phyloP scores from a whole-genome alignment of 2,329 filamentous ascomycete species.

The Hymenoscyphus scutula region DNA sequence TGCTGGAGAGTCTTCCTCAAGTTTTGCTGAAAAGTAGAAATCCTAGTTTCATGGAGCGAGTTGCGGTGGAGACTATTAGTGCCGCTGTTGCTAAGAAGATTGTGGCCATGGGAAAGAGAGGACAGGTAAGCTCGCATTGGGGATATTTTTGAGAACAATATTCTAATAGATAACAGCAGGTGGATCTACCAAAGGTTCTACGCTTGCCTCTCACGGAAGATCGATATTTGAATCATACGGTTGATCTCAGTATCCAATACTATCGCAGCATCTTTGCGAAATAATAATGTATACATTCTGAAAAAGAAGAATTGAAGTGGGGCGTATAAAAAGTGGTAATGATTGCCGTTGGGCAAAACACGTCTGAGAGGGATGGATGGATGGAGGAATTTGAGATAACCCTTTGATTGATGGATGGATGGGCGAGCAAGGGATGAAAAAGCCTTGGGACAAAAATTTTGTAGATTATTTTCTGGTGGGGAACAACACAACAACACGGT shows the following conservation, averaged over 20 bases:
- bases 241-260: conserved; percentile 66
- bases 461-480: conserved; percentile 13
- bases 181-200: conserved; percentile 49
- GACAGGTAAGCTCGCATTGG: conserved; percentile 48
- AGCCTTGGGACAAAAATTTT: conserved; percentile 19
- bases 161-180: conserved; percentile 39
- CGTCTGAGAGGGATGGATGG: conserved; percentile 9
- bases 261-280: conserved; percentile 44
- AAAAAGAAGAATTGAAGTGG: background rate
- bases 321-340: background rate
- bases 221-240: conserved; percentile 66
- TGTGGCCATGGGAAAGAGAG: conserved; percentile 52
- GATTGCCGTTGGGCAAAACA: background rate
- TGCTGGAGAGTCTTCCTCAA: conserved; percentile 55
- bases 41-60: conserved; percentile 55
- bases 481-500: no score
- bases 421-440: conserved; percentile 29
- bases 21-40: conserved; percentile 40
- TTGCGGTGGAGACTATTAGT: conserved; percentile 81
- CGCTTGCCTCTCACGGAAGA: conserved; percentile 70
- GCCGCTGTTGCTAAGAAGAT: conserved; percentile 67
- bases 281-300: background rate
- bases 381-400: conserved; percentile 13
- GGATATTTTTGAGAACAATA: background rate
- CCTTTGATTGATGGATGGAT: conserved; percentile 14